phyloP scores from a whole-genome alignment of 257 asterid species.

The Solanum pinnatisectum region DNA sequence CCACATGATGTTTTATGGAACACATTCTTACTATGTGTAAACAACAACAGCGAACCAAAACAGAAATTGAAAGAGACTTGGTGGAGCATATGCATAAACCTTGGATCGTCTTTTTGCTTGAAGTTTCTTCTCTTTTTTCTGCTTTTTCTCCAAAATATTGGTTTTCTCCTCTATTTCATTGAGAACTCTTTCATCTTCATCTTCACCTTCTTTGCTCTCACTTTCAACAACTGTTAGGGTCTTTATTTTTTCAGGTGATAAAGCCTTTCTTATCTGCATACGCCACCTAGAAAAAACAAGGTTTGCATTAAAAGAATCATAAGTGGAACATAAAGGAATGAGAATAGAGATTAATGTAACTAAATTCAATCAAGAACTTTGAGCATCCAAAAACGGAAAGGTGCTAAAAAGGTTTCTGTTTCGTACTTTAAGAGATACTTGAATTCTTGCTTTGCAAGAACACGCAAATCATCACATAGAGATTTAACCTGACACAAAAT shows the following conservation, averaged over 20 bases:
- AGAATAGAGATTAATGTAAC: background rate
- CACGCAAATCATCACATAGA: conserved; percentile 78
- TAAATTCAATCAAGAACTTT: background rate
- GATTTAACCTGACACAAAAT: conserved; percentile 48
- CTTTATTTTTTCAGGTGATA: conserved; percentile 53
- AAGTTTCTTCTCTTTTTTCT: conserved; percentile 62
- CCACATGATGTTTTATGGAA: background rate
- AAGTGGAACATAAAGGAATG: background rate
- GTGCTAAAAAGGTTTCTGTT: background rate
- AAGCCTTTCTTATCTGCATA: conserved; percentile 62
- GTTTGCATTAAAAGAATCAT: background rate
- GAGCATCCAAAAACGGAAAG: background rate
- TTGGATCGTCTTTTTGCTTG: conserved; percentile 63
- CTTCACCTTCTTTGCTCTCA: conserved; percentile 33
- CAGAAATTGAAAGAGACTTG: background rate
- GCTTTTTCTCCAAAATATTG: conserved; percentile 71
- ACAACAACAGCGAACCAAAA: background rate
- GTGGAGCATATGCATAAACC: conserved; percentile 27
- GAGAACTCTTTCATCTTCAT: conserved; percentile 59
- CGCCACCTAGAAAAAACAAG: conserved; percentile 62
- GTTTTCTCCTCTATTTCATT: conserved; percentile 83
- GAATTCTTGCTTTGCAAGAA: conserved; percentile 88
- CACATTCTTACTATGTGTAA: background rate
- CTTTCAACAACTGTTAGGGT: conserved; percentile 27
- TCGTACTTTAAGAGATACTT: conserved; percentile 77